A percentile compares a stretch with the other conserved stretches of the same genome.
Evolutionary conservation across 805 yeast genomes (phyloP).

Genomic region (Candida ficus): DNA sequence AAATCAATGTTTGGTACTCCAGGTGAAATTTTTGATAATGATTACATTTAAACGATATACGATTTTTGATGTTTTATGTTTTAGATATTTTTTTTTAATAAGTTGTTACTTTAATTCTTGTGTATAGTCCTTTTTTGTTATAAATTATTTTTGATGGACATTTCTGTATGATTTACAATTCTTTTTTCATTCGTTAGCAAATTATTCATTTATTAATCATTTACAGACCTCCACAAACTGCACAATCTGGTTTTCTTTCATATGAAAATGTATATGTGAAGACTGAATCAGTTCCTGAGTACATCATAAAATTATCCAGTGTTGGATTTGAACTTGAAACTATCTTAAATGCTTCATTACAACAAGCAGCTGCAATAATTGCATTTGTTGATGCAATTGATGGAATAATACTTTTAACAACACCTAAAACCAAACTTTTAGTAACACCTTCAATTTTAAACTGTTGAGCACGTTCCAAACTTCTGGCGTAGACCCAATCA

Average conservation of each 20-base stretch:
- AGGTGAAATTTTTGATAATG: slow-evolving; percentile 1
- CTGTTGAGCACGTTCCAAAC: slow-evolving; percentile 53
- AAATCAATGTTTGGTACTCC: slow-evolving; percentile 24
- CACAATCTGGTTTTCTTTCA: slow-evolving; percentile 56
- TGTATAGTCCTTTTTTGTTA: neutral
- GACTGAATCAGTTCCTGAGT: slow-evolving; percentile 76
- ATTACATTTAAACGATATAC: neutral
- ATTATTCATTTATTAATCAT: neutral
- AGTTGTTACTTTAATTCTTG: neutral
- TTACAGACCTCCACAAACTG: slow-evolving; percentile 60
- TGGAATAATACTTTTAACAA: slow-evolving; percentile 87
- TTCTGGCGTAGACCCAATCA: slow-evolving; percentile 51
- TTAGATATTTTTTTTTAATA: too few species aligned
- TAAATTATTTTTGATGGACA: neutral
- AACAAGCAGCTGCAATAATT: slow-evolving; percentile 81
- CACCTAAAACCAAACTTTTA: slow-evolving; percentile 69
- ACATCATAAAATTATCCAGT: slow-evolving; percentile 77
- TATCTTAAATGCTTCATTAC: slow-evolving; percentile 79
- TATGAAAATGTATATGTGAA: slow-evolving; percentile 70
- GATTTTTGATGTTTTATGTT: neutral
- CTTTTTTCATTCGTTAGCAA: too few species aligned
- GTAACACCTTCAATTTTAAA: slow-evolving; percentile 73
- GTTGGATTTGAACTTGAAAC: slow-evolving; percentile 64
- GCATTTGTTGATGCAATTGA: slow-evolving; percentile 95
- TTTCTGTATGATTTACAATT: neutral